Base-by-base conservation (phyloP, 306 rosid species). In the Sicyos edulis region DNA sequence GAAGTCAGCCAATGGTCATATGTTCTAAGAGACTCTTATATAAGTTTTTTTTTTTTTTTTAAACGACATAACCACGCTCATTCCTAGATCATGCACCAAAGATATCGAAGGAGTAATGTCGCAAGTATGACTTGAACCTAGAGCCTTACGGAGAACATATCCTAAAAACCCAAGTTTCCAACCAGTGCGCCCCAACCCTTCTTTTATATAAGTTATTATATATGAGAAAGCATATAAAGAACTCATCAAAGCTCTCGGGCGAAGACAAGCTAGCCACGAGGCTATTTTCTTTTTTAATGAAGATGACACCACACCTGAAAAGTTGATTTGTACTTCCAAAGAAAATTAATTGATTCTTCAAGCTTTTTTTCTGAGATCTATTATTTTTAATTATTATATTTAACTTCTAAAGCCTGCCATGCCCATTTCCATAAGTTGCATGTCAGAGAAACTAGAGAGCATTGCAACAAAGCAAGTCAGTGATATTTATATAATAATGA, bases 291-390 rank as follows among this genome's bases (percentile, higher is more conserved):
- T 53, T 42, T 71, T 53, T 54, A 53, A 71, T 71, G 34, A 71
- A 16, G 63, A 53, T 54, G 81, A 59, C 69, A 54, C 20, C 76
- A 73, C 52, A 73, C 63, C 82, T 73, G 80, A 85, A 92, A 88
- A 90, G 91, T 84, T 76, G 73, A 75, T 78, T 54, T 78, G 90
- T 90, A 87, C 96, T 87, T 87, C 50, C 83, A 82, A 74, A 55
- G 64, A 45, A 66, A 82, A 80, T 86, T 26, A 76, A 71, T 63
- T 76, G 78, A 77, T 73, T 73, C 4, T 26, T 54, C 76, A 66
- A 71, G 71, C 57, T 75, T 79, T 77, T 66, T 26, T 20, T 71
- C 63, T 79, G 69, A 58, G 78, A 59, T 52, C 60, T 59, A 17
- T 70, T 24, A 53, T 6, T 29, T 71, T 51, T 67, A 53, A 54